phyloP scores from a whole-genome alignment of 2,329 filamentous ascomycete genomes.

The Aureobasidium sp. region DNA sequence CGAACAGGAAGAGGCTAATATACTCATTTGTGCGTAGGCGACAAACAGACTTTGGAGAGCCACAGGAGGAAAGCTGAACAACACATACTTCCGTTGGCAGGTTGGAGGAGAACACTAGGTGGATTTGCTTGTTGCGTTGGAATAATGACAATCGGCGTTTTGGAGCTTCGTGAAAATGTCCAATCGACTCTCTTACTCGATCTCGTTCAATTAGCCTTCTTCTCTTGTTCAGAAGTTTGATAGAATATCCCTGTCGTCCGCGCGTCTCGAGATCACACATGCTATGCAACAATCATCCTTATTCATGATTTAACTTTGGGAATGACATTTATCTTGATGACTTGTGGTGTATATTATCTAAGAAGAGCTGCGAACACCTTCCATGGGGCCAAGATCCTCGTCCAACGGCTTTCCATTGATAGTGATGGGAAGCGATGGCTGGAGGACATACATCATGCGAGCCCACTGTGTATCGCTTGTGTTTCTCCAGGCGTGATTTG shows the following conservation, averaged over 20 bases:
- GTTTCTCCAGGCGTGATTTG: slow-evolving; percentile 31
- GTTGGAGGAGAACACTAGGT: slow-evolving; percentile 44
- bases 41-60: slow-evolving; percentile 43
- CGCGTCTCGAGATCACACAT: neutral
- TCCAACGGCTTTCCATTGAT: slow-evolving; percentile 25
- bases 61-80: slow-evolving; percentile 44
- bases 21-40: slow-evolving; percentile 26
- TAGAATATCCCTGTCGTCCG: no score
- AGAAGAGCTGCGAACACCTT: slow-evolving; percentile 20
- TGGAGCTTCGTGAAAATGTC: neutral
- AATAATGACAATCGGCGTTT: neutral
- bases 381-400: slow-evolving; percentile 27
- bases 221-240: neutral
- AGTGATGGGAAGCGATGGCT: slow-evolving; percentile 25
- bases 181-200: neutral
- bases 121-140: neutral
- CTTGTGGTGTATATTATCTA: neutral
- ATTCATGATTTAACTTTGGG: neutral
- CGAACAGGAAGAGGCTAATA: neutral
- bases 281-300: neutral
- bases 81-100: slow-evolving; percentile 44
- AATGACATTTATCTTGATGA: neutral
- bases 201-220: neutral
- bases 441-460: slow-evolving; percentile 30
- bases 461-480: slow-evolving; percentile 27